A percentile compares a stretch with the other conserved stretches of the same genome.
These are phyloP conservation scores for Fusarium sp. DNA, from an alignment of 2,329 filamentous ascomycete genomes.

Conservation along the genomic window DNA sequence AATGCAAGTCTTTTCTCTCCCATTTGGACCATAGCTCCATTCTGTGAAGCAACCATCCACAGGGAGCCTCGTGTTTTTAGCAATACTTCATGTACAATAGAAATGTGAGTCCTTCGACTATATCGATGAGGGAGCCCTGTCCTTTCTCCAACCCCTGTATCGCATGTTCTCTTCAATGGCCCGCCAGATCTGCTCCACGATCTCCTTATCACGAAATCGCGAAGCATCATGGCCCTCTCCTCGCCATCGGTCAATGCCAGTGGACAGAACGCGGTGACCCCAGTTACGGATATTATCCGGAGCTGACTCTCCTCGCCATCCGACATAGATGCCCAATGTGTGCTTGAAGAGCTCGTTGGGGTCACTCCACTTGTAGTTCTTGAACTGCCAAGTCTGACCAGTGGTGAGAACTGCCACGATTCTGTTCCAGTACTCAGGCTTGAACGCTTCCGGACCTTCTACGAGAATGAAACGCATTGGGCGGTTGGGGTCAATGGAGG, in stretches of 20 bases:
- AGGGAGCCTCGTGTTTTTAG: not conserved
- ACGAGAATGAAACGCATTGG: conserved; percentile 95
- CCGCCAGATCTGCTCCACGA: conserved; percentile 93
- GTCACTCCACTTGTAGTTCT: conserved; percentile 94
- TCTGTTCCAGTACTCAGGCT: conserved; percentile 96
- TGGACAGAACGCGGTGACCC: conserved; percentile 84
- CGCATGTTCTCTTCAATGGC: conserved; percentile 89
- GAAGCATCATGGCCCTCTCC: conserved; percentile 62
- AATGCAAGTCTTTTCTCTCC: conserved; percentile 8
- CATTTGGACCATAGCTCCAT: conserved; percentile 4
- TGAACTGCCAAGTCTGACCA: conserved; percentile 98
- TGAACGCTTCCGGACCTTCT: conserved; percentile 92
- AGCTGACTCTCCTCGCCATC: conserved; percentile 85
- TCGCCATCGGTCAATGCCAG: conserved; percentile 86
- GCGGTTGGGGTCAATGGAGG: conserved; percentile 73
- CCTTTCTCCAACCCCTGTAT: conserved; percentile 81
- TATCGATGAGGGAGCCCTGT: conserved; percentile 69
- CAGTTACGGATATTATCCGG: conserved; percentile 83
- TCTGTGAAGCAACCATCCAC: not conserved
- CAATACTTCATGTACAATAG: conserved; percentile 3
- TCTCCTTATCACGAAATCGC: conserved; percentile 88
- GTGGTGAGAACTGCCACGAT: conserved; percentile 98
- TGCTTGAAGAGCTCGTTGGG: conserved; percentile 91
- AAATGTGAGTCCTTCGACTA: conserved; percentile 35
- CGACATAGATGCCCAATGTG: conserved; percentile 86